Evolutionary conservation across 1,139 yeast species (phyloP).

Genomic region (Hyphopichia buzzinii): DNA sequence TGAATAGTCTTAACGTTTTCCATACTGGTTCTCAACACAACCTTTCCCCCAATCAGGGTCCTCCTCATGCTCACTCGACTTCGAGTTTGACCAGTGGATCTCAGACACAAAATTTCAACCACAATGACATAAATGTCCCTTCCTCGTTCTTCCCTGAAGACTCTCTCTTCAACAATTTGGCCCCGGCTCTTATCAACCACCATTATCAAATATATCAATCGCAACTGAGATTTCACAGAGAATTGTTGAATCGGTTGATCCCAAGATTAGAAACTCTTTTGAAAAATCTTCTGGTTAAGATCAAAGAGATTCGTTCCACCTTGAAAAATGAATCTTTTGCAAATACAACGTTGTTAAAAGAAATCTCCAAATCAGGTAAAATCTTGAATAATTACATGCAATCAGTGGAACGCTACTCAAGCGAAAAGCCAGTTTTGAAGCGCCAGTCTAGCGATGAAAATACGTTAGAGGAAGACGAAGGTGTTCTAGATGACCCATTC

Average conservation of each 20-base stretch:
- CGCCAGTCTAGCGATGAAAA: slow-evolving; percentile 18
- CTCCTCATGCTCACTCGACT: background rate
- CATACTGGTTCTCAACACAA: background rate
- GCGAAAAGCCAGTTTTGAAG: slow-evolving; percentile 25
- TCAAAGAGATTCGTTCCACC: slow-evolving; percentile 43
- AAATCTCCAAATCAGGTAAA: slow-evolving; percentile 41
- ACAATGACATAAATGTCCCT: slow-evolving; percentile 34
- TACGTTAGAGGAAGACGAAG: slow-evolving; percentile 23
- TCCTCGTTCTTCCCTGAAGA: slow-evolving; percentile 47
- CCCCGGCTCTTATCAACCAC: slow-evolving; percentile 36
- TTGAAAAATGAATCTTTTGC: slow-evolving; percentile 46
- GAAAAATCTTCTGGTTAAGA: slow-evolving; percentile 37
- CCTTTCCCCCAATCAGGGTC: background rate
- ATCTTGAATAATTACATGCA: slow-evolving; percentile 30
- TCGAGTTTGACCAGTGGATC: background rate
- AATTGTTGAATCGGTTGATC: slow-evolving; percentile 31
- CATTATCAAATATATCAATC: slow-evolving; percentile 30
- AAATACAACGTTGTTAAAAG: slow-evolving; percentile 34
- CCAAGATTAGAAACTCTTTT: slow-evolving; percentile 39
- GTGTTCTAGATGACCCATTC: slow-evolving; percentile 42
- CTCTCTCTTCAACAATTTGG: slow-evolving; percentile 33
- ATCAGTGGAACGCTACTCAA: slow-evolving; percentile 35
- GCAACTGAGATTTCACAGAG: slow-evolving; percentile 31
- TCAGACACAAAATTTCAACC: slow-evolving; percentile 1
- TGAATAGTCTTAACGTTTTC: background rate